Conservation (phyloP, 495 filamentous ascomycete species). For the Hyaloscypha hepaticicola region DNA sequence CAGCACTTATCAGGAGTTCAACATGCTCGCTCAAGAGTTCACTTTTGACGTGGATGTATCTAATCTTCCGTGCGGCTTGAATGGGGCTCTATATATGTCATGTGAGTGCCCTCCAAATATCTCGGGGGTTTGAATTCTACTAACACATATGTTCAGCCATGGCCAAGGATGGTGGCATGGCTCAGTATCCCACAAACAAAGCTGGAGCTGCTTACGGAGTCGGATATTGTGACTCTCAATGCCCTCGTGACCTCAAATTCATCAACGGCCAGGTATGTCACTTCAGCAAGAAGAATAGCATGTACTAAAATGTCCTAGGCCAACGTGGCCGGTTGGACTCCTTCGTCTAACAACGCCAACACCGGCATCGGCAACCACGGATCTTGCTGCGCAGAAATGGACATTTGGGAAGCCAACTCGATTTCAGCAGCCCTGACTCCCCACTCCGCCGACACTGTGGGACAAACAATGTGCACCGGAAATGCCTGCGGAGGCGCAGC, state of each 20-base stretch:
- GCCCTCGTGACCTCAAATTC: conserved; percentile 62
- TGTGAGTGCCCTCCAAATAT: background rate
- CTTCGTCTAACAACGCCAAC: conserved; percentile 48
- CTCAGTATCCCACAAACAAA: conserved; percentile 53
- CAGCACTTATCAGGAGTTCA: conserved; percentile 57
- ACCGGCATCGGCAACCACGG: conserved; percentile 57
- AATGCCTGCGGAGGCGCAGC: conserved; percentile 36
- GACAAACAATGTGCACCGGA: conserved; percentile 21
- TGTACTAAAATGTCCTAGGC: conserved; percentile 45
- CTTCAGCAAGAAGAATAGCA: conserved; percentile 36
- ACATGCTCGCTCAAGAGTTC: conserved; percentile 61
- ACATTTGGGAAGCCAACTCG: conserved; percentile 43
- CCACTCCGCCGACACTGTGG: background rate
- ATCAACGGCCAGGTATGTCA: conserved; percentile 55
- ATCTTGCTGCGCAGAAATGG: conserved; percentile 68
- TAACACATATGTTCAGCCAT: conserved; percentile 60
- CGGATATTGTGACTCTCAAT: conserved; percentile 77
- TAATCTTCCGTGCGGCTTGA: conserved; percentile 66
- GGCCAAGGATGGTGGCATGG: conserved; percentile 60
- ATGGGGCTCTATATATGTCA: conserved; percentile 67
- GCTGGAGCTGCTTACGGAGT: conserved; percentile 70
- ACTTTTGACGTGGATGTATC: conserved; percentile 68
- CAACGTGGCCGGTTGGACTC: conserved; percentile 53
- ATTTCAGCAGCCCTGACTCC: conserved; percentile 28
- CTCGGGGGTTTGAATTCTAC: conserved; percentile 29